Conservation (phyloP, 768 basidiomycete species). For the Amylocystis lapponica region DNA sequence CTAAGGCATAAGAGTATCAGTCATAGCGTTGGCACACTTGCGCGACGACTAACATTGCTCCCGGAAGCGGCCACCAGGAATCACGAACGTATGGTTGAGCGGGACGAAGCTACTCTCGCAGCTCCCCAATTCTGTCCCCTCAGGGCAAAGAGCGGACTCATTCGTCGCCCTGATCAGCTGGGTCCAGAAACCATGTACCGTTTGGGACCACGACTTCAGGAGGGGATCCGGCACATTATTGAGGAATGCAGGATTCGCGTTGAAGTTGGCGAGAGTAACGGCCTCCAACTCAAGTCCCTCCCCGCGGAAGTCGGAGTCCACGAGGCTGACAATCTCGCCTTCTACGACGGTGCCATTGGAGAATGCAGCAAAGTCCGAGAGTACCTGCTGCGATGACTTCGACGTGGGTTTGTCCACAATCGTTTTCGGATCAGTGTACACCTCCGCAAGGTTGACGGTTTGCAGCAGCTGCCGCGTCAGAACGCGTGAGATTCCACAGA, state of each 20-base stretch:
- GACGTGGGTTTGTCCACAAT: conserved; percentile 87
- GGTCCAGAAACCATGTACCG: conserved; percentile 85
- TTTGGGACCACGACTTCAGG: conserved; percentile 63
- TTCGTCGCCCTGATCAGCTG: conserved; percentile 77
- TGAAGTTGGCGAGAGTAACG: conserved; percentile 56
- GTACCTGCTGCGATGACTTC: conserved; percentile 56
- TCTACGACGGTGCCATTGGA: conserved; percentile 45
- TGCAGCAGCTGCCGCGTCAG: conserved; percentile 69
- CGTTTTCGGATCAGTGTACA: conserved; percentile 80
- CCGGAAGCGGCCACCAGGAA: conserved; percentile 83
- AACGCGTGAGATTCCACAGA: background rate
- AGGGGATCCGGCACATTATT: conserved; percentile 64
- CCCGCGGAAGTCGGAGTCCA: conserved; percentile 70
- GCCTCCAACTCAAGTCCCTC: conserved; percentile 82
- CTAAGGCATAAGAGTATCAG: conserved; percentile 17
- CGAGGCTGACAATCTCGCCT: conserved; percentile 59
- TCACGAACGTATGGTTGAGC: conserved; percentile 85
- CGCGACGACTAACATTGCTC: conserved; percentile 63
- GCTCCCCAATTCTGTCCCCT: conserved; percentile 29
- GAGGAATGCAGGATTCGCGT: conserved; percentile 57
- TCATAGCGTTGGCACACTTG: background rate
- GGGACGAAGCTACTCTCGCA: conserved; percentile 89
- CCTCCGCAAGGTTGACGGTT: conserved; percentile 73
- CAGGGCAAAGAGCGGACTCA: conserved; percentile 54
- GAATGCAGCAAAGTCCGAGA: conserved; percentile 59